phyloP scores from a whole-genome alignment of 331 rosid species.

The Arachis monticola region DNA sequence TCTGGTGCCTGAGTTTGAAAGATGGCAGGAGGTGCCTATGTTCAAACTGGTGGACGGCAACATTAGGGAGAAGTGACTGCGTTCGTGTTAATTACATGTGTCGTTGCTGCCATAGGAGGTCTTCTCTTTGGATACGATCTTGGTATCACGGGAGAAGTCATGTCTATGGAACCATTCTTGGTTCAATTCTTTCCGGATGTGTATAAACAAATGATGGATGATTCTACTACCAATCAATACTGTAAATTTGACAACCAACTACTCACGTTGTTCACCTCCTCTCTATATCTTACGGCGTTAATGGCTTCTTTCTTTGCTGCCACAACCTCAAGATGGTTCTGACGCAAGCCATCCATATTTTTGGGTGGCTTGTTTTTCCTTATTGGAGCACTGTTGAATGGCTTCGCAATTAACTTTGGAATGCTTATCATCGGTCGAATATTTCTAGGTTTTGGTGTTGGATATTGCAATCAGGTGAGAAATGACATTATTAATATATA shows the following conservation, averaged over 20 bases:
- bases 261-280: slow-evolving; percentile 5
- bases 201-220: neutral
- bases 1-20: too few species aligned
- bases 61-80: too few species aligned
- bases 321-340: neutral
- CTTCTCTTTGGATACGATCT: too few species aligned
- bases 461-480: neutral
- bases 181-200: too few species aligned
- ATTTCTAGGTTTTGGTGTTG: slow-evolving; percentile 1
- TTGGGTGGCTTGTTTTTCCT: slow-evolving; percentile 5
- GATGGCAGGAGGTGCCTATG: neutral
- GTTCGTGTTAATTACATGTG: too few species aligned
- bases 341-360: neutral
- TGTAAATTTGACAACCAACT: slow-evolving; percentile 1
- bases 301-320: slow-evolving; percentile 5
- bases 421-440: slow-evolving; percentile 12
- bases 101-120: too few species aligned
- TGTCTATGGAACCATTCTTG: too few species aligned
- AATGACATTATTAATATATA: neutral
- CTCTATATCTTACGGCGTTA: neutral
- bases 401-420: neutral
- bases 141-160: too few species aligned
- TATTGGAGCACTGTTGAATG: slow-evolving; percentile 4
- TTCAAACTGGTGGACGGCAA: neutral
- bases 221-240: neutral